Percentiles rank a stretch among this genome's conserved stretches.
These are phyloP conservation scores for Saccharomyces hybrid DNA, from an alignment of 1,139 yeast species.

Conservation along the genomic window DNA sequence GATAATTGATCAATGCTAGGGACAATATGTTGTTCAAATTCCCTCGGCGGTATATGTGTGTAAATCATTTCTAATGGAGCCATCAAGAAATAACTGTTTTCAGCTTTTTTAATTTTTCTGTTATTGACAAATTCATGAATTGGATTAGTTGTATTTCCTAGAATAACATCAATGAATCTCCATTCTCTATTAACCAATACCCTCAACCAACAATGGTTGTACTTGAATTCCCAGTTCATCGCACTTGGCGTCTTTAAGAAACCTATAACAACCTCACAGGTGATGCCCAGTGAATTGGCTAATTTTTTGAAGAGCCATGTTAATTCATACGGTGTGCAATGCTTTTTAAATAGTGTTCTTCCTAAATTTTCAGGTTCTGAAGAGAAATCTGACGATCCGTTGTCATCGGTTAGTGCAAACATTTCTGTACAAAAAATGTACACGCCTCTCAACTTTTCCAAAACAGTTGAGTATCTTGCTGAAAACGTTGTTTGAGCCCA, in stretches of 20 bases:
- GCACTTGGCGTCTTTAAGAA: constrained; percentile 74
- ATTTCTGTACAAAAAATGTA: constrained; percentile 52
- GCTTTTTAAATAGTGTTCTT: constrained; percentile 32
- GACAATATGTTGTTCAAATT: constrained; percentile 72
- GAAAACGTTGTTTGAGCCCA: constrained; percentile 30
- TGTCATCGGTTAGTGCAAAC: constrained; percentile 36
- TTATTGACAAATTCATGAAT: constrained; percentile 34
- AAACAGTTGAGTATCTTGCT: constrained; percentile 37
- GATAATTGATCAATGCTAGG: constrained; percentile 77
- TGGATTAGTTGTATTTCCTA: constrained; percentile 52
- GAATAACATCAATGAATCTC: constrained; percentile 63
- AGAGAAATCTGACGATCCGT: constrained; percentile 29
- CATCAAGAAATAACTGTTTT: constrained; percentile 63
- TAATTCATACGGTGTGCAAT: constrained; percentile 63
- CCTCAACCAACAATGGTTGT: constrained; percentile 87
- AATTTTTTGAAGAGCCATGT: constrained; percentile 70
- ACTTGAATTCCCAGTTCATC: constrained; percentile 39
- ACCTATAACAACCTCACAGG: constrained; percentile 72
- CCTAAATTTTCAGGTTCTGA: constrained; percentile 28
- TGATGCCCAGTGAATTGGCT: constrained; percentile 61
- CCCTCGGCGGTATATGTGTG: constrained; percentile 78
- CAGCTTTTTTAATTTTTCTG: constrained; percentile 28
- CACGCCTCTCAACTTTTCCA: constrained; percentile 55
- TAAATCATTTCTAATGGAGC: constrained; percentile 69
- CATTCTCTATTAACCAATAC: constrained; percentile 68